Evolutionary conservation across 2,329 filamentous ascomycete genomes (phyloP).

Genomic region (Cladorrhinum sp.): DNA sequence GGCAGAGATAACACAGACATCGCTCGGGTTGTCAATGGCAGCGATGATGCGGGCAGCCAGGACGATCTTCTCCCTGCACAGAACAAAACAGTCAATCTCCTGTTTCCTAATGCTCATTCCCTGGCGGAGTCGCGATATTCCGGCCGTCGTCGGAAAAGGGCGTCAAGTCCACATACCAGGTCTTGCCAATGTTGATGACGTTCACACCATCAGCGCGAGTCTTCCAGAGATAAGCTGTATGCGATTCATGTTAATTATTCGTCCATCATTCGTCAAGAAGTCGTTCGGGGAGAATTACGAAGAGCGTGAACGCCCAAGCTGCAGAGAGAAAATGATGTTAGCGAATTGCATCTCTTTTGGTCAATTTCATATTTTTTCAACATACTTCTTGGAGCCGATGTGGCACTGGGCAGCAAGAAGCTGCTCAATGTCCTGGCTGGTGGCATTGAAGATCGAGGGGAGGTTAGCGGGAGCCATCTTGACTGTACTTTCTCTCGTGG

Average conservation of each 20-base stretch:
- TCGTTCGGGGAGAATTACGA: constrained; percentile 25
- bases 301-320: constrained; percentile 88
- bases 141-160: not conserved
- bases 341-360: constrained; percentile 5
- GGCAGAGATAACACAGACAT: constrained; percentile 98
- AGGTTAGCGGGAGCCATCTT: constrained; percentile 96
- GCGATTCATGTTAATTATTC: constrained; percentile 70
- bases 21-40: constrained; percentile 98
- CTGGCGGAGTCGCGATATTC: constrained; percentile 2
- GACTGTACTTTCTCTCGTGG: constrained; percentile 45
- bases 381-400: constrained; percentile 87
- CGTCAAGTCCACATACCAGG: constrained; percentile 66
- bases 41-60: constrained; percentile 98
- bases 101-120: not conserved
- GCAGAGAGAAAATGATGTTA: constrained; percentile 11
- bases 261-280: not conserved
- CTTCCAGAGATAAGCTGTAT: constrained; percentile 89
- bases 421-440: constrained; percentile 98
- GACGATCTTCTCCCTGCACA: constrained; percentile 94
- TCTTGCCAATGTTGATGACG: constrained; percentile 99
- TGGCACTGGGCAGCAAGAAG: constrained; percentile 95
- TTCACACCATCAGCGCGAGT: constrained; percentile 98
- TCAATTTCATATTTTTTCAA: not conserved
- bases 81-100: not conserved
- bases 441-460: constrained; percentile 93